These are phyloP conservation scores for Halophytophthora batemanensis DNA, from an alignment of 352 stramenopile species.

Conservation along the genomic window DNA sequence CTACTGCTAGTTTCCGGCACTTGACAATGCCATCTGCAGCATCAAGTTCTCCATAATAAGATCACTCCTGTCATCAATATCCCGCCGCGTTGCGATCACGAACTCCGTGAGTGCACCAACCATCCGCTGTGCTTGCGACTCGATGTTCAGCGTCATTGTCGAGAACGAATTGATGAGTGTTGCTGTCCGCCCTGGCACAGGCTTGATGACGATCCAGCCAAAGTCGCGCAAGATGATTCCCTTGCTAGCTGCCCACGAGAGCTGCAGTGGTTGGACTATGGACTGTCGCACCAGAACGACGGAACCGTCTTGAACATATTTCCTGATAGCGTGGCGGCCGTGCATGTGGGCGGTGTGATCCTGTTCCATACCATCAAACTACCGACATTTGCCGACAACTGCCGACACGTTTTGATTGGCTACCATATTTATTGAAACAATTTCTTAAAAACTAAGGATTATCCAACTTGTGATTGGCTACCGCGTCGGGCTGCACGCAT, in stretches of 20 bases:
- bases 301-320: conserved; percentile 17
- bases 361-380: conserved; percentile 1
- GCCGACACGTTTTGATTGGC: no score
- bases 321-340: conserved; percentile 20
- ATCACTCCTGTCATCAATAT: conserved; percentile 24
- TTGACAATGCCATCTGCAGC: conserved; percentile 13
- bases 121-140: conserved; percentile 31
- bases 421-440: no score
- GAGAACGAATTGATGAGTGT: conserved; percentile 28
- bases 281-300: conserved; percentile 26
- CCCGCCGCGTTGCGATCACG: conserved; percentile 25
- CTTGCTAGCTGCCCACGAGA: neutral
- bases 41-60: conserved; percentile 22
- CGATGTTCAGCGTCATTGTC: conserved; percentile 20
- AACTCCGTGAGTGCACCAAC: conserved; percentile 41
- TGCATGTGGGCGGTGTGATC: conserved; percentile 11
- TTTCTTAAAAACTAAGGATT: no score
- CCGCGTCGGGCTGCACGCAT: no score
- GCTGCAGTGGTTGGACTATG: conserved; percentile 13
- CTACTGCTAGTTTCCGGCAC: no score
- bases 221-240: conserved; percentile 21
- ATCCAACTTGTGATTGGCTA: no score
- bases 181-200: conserved; percentile 13
- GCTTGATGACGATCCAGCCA: conserved; percentile 31
- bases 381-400: no score